Evolutionary conservation across 1,139 yeast genomes (phyloP).

Genomic region (Saccharomyces hybrid): DNA sequence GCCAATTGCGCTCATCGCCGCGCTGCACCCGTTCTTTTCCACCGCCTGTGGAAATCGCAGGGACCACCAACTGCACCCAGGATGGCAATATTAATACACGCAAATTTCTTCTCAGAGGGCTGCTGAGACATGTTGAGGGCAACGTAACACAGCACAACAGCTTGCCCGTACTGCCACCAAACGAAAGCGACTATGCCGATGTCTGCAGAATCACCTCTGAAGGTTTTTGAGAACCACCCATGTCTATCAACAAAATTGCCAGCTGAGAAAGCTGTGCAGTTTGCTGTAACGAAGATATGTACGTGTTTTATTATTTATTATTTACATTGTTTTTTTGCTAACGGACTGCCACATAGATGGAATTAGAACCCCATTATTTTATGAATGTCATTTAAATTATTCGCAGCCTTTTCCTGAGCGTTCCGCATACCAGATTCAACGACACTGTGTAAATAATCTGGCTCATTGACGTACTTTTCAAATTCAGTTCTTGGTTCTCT

Average conservation of each 20-base stretch:
- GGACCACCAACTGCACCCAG: not conserved
- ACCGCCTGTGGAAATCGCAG: not conserved
- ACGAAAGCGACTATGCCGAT: no score
- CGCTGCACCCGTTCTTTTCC: slow-evolving; percentile 1
- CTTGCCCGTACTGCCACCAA: no score
- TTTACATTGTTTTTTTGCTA: slow-evolving; percentile 73
- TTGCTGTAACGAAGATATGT: slow-evolving; percentile 47
- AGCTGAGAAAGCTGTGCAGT: slow-evolving; percentile 27
- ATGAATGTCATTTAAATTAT: slow-evolving; percentile 51
- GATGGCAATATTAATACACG: not conserved
- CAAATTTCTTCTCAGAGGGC: not conserved
- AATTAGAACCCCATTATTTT: slow-evolving; percentile 51
- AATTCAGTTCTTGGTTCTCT: slow-evolving; percentile 50
- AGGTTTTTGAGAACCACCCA: not conserved
- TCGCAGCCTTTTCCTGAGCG: slow-evolving; percentile 59
- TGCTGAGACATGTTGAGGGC: no score
- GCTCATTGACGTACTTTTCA: slow-evolving; percentile 47
- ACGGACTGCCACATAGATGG: slow-evolving; percentile 20
- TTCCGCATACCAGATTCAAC: slow-evolving; percentile 50
- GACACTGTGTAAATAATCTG: slow-evolving; percentile 45
- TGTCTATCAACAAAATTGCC: not conserved
- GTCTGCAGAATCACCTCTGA: not conserved
- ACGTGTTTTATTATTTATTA: not conserved
- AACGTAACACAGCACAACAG: no score
- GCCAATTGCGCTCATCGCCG: slow-evolving; percentile 1